Evolutionary conservation across 331 rosid genomes (phyloP).

Genomic region (Acacia concinna): DNA sequence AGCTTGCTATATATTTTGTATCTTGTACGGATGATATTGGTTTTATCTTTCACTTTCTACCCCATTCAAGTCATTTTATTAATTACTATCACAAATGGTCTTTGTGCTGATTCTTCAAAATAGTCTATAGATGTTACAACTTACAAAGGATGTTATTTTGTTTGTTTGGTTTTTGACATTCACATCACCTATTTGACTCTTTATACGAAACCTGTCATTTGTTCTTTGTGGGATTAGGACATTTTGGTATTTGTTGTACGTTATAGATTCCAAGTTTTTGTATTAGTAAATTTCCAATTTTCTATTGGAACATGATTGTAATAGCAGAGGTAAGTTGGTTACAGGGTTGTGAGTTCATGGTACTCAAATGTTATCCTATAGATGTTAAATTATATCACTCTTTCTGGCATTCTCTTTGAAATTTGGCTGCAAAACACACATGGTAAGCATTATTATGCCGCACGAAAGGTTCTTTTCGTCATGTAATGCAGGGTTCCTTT

Average conservation of each 20-base stretch:
- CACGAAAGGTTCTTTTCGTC: slow-evolving; percentile 6
- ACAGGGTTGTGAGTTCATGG: neutral
- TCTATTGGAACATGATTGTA: neutral
- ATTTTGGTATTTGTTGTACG: neutral
- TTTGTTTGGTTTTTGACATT: neutral
- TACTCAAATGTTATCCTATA: neutral
- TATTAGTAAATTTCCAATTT: neutral
- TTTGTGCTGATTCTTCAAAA: neutral
- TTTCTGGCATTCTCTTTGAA: slow-evolving; percentile 1
- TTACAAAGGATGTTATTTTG: neutral
- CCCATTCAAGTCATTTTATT: slow-evolving; percentile 8
- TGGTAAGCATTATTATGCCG: neutral
- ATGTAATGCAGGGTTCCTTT: slow-evolving; percentile 1
- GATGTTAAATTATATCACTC: slow-evolving; percentile 9
- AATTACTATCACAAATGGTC: neutral
- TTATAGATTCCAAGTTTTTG: neutral
- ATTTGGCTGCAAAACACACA: slow-evolving; percentile 21
- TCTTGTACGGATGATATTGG: neutral
- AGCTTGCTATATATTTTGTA: neutral
- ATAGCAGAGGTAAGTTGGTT: slow-evolving; percentile 10
- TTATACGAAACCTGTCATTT: slow-evolving; percentile 21
- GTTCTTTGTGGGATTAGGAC: slow-evolving; percentile 3
- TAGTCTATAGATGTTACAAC: neutral
- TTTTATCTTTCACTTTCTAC: slow-evolving; percentile 2
- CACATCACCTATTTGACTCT: neutral